These are phyloP conservation scores for Thelephora ganbajun DNA, from an alignment of 768 basidiomycete genomes.

Conservation along the genomic window DNA sequence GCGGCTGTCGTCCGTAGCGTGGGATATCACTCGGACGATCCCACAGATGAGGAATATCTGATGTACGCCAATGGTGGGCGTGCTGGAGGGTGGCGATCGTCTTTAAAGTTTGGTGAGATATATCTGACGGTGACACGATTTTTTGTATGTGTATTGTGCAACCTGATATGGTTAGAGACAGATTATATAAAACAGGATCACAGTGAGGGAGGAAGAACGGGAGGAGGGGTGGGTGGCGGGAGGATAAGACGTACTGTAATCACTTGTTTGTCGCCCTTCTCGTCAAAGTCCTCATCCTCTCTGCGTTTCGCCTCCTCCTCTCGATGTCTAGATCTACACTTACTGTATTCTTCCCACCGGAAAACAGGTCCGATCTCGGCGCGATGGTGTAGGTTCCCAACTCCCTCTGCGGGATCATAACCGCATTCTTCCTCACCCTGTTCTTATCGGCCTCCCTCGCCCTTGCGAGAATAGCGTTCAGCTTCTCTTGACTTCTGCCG, in stretches of 20 bases:
- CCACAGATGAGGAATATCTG: too few relatives aligned
- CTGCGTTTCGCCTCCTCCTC: conserved; percentile 59
- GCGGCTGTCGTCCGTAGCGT: too few relatives aligned
- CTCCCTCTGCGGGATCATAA: conserved; percentile 68
- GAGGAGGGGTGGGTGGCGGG: not conserved
- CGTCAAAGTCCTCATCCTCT: conserved; percentile 54
- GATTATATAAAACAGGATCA: too few relatives aligned
- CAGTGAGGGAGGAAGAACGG: not conserved
- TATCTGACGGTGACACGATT: too few relatives aligned
- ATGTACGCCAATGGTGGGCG: too few relatives aligned
- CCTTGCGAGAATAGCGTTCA: conserved; percentile 56
- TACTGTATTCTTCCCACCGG: conserved; percentile 33
- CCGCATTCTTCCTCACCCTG: conserved; percentile 63
- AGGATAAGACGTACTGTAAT: not conserved
- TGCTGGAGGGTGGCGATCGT: too few relatives aligned
- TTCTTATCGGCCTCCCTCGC: conserved; percentile 57
- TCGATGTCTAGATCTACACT: conserved; percentile 67
- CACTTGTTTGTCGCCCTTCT: conserved; percentile 24
- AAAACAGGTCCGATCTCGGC: conserved; percentile 32
- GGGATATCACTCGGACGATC: too few relatives aligned
- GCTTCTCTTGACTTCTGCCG: conserved; percentile 32
- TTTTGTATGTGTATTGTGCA: too few relatives aligned
- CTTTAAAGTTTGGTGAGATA: too few relatives aligned
- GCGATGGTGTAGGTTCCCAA: conserved; percentile 72
- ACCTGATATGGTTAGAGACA: too few relatives aligned